Evolutionary conservation across 306 rosid genomes (phyloP).

Genomic region (Ochetophila trinervis): DNA sequence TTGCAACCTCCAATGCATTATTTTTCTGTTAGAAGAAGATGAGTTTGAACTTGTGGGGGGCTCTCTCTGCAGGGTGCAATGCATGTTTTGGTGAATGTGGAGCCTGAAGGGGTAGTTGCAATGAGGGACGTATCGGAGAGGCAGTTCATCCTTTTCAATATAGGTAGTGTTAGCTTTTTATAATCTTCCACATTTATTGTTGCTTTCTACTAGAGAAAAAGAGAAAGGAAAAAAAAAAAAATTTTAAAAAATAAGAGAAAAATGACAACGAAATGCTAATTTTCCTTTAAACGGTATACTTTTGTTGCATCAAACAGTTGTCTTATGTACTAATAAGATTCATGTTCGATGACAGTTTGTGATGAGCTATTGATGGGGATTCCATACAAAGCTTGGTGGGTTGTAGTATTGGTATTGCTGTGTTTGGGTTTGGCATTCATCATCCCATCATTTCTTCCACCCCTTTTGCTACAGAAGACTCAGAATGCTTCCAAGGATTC

Average conservation of each 20-base stretch:
- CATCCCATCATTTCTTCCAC: slow-evolving; percentile 54
- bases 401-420: slow-evolving; percentile 52
- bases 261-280: too few relatives aligned
- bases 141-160: slow-evolving; percentile 58
- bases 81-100: slow-evolving; percentile 54
- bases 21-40: slow-evolving; percentile 7
- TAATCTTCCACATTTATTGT: background rate
- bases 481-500: slow-evolving; percentile 44
- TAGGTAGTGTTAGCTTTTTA: slow-evolving; percentile 46
- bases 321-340: background rate
- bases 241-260: too few relatives aligned
- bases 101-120: slow-evolving; percentile 85
- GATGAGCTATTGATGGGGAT: slow-evolving; percentile 76
- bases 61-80: slow-evolving; percentile 38
- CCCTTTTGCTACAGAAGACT: slow-evolving; percentile 43
- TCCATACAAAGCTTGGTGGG: slow-evolving; percentile 84
- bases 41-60: background rate
- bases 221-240: too few relatives aligned
- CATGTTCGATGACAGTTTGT: slow-evolving; percentile 47
- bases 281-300: background rate
- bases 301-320: background rate
- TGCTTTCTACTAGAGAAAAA: too few relatives aligned
- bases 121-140: slow-evolving; percentile 56
- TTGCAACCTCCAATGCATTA: slow-evolving; percentile 1
- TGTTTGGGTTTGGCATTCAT: slow-evolving; percentile 60